Evolutionary conservation across 2,329 filamentous ascomycete species (phyloP).

Genomic region (Diaporthe capsici): DNA sequence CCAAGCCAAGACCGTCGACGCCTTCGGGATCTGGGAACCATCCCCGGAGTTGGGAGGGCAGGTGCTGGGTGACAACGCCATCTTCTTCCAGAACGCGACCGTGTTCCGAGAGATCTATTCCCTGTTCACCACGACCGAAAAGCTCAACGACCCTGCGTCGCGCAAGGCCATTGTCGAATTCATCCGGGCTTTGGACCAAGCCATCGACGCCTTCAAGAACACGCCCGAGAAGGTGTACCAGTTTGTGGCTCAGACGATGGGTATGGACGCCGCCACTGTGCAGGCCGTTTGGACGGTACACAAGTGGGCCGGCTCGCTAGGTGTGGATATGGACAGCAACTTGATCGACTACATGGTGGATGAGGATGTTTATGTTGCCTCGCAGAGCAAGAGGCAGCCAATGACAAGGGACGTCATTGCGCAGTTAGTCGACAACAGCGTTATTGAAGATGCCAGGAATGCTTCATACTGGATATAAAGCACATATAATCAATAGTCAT

Average conservation of each 20-base stretch:
- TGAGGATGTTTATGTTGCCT: conserved; percentile 15
- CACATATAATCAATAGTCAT: too few relatives aligned
- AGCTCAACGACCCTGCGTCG: conserved; percentile 6
- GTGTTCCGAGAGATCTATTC: conserved; percentile 10
- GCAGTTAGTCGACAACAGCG: conserved; percentile 2
- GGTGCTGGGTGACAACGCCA: not conserved
- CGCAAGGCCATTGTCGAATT: conserved; percentile 13
- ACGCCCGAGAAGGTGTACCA: not conserved
- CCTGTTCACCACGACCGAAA: not conserved
- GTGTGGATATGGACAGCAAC: conserved; percentile 12
- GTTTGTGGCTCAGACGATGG: not conserved
- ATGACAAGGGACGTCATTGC: conserved; percentile 2
- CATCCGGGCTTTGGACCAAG: conserved; percentile 1
- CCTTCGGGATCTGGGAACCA: conserved; percentile 9
- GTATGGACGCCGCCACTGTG: not conserved
- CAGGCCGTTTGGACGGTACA: conserved; percentile 9
- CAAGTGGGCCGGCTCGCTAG: conserved; percentile 8
- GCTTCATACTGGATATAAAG: not conserved
- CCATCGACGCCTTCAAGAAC: conserved; percentile 4
- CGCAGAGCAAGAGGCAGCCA: not conserved
- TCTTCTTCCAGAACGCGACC: conserved; percentile 18
- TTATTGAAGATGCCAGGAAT: conserved; percentile 17
- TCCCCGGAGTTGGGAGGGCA: conserved; percentile 6
- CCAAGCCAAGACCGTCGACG: conserved; percentile 11
- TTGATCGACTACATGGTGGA: conserved; percentile 27